These are phyloP conservation scores for Leptographium wingfieldii DNA, from an alignment of 2,329 filamentous ascomycete genomes.

Conservation along the genomic window DNA sequence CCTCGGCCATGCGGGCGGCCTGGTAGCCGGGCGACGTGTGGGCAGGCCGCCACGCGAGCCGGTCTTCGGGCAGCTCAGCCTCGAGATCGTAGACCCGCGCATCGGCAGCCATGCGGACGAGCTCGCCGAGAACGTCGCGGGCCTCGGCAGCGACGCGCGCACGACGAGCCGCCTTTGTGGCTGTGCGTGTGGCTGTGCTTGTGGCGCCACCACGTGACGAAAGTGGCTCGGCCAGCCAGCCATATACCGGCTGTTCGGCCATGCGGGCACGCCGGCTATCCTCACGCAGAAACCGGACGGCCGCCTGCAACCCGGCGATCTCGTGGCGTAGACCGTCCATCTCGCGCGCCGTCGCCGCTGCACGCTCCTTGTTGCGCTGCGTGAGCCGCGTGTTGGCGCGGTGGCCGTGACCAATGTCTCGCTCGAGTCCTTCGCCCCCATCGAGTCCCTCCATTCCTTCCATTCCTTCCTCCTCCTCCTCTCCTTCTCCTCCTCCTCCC, in stretches of 20 bases:
- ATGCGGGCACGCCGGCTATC: constrained; percentile 52
- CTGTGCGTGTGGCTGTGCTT: too few relatives aligned
- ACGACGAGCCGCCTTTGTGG: constrained; percentile 17
- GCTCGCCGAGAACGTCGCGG: constrained; percentile 49
- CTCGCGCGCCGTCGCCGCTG: constrained; percentile 58
- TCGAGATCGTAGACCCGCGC: constrained; percentile 48
- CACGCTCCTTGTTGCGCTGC: constrained; percentile 36
- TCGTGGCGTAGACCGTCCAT: constrained; percentile 61
- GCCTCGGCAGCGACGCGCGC: constrained; percentile 45
- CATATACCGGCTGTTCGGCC: constrained; percentile 39
- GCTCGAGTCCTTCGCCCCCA: neutral
- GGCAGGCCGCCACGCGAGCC: constrained; percentile 47
- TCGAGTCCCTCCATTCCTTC: neutral
- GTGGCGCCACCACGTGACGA: constrained; percentile 5
- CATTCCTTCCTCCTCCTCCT: constrained; percentile 18
- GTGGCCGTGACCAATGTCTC: neutral
- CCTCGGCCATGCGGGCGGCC: constrained; percentile 51
- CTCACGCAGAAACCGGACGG: constrained; percentile 54
- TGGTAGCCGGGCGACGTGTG: constrained; percentile 53
- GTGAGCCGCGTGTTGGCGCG: neutral
- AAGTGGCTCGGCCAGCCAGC: constrained; percentile 55
- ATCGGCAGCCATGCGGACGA: constrained; percentile 47
- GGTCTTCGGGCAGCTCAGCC: constrained; percentile 8
- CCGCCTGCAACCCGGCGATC: constrained; percentile 49
- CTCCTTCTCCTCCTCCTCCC: constrained; percentile 28